Conservation (phyloP, 2,329 filamentous ascomycete genomes). For the Cadophora luteo-olivacea region DNA sequence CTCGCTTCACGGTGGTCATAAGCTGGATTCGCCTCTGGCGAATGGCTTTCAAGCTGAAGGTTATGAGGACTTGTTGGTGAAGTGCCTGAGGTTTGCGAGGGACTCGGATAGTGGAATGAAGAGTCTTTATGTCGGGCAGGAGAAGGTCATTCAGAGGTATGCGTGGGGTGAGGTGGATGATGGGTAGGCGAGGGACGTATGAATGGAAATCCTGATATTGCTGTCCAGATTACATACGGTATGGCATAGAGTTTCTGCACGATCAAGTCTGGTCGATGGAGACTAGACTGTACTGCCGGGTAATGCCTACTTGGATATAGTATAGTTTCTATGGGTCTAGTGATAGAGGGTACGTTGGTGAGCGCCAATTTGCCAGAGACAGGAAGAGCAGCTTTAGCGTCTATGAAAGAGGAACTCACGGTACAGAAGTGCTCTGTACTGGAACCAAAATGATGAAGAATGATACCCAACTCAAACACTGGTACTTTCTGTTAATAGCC, state of each 20-base stretch:
- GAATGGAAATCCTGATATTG: neutral
- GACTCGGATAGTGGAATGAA: constrained; percentile 32
- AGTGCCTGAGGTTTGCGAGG: constrained; percentile 35
- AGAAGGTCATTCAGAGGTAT: constrained; percentile 15
- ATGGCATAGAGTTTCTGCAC: neutral
- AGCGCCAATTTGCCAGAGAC: no score
- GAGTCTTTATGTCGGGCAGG: constrained; percentile 33
- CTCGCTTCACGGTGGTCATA: constrained; percentile 37
- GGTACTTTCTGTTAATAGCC: no score
- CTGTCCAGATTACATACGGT: neutral
- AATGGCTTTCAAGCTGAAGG: neutral
- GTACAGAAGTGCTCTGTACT: neutral
- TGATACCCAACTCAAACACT: neutral
- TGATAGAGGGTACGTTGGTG: no score
- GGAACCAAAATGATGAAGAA: neutral
- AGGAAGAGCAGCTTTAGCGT: no score
- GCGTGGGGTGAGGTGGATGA: constrained; percentile 17
- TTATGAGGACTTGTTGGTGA: constrained; percentile 15
- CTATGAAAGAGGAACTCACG: no score
- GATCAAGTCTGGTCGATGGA: no score
- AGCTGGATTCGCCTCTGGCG: constrained; percentile 16
- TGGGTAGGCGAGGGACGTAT: neutral
- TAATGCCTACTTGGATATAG: no score
- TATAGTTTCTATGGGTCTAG: no score
- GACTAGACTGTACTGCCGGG: no score